Evolutionary conservation across 2,329 filamentous ascomycete genomes (phyloP), one percentile per base, ranked within the genome.

Genomic region (Penicillium italicum): DNA sequence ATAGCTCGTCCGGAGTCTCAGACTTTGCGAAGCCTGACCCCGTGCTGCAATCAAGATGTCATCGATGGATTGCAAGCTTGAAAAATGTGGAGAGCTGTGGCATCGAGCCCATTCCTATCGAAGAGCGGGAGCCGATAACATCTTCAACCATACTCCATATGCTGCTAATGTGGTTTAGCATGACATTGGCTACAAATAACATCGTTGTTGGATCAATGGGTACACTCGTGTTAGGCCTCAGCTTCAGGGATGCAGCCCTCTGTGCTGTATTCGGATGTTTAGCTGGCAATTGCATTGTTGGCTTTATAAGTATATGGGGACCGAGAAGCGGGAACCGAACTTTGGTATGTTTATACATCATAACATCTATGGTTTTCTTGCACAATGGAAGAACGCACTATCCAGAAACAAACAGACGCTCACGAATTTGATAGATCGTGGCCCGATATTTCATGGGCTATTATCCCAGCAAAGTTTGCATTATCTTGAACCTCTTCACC

Each of bases 371-470:
- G 2, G 16, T 16, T 10, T 22, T 12, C 12, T 4, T 45, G 12
- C 30, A 24, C 9, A 10, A 6, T 4, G 8, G 9, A n/a, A 43
- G 5, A 30, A 30, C 5, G 20, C 7, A 9, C 11, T 28, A 22
- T 5, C 4, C 4, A 26, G 3, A 47, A 1, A 30, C 33, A 38
- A 53, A 28, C 50, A 16, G 40, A 36, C n/a, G 46, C 54, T 65
- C 26, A 62, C 58, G 20, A 26, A 33, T 16, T 43, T 31, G 18
- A 57, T 62, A 75, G 73, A 73, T 77, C 37, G 67, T 75, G 40
- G 63, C 68, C 20, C 72, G 74, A 26, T 76, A 72, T 55, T 74
- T 75, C 45, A 75, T 77, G 73, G 75, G 75, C 6, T 77, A 76
- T 57, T 76, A 72, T 37, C 74, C 75, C 10, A 72, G 68, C 56